Evolutionary conservation across 768 basidiomycete genomes (phyloP).

Genomic region (Pleurotus giganteus): DNA sequence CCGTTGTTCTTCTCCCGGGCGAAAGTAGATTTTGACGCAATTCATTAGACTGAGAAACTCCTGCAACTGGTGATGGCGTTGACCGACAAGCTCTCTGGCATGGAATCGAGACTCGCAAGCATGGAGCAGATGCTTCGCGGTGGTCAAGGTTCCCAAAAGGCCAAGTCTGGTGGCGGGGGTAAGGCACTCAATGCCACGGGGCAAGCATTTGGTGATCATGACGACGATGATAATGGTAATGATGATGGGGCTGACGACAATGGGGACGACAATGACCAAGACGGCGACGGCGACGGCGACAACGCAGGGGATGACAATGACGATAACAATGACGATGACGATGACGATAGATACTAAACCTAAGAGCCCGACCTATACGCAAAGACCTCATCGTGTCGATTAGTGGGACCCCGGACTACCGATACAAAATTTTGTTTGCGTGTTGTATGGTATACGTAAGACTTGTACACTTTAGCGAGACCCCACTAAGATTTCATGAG

Average conservation of each 20-base stretch:
- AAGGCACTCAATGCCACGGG: background rate
- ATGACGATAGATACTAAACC: conserved; percentile 1
- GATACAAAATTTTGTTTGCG: too few relatives aligned
- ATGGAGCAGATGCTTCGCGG: conserved; percentile 3
- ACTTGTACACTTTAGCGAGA: too few relatives aligned
- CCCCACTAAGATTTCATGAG: conserved; percentile 20
- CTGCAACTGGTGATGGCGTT: background rate
- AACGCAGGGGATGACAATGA: background rate
- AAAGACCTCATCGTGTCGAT: too few relatives aligned
- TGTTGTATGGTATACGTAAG: too few relatives aligned
- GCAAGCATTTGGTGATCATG: too few relatives aligned
- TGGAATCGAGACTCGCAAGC: conserved; percentile 2
- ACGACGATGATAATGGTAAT: too few relatives aligned
- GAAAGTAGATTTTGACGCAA: background rate
- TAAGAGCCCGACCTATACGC: too few relatives aligned
- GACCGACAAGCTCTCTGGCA: background rate
- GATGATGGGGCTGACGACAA: background rate
- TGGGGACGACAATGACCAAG: background rate
- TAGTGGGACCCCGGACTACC: too few relatives aligned
- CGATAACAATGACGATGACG: background rate
- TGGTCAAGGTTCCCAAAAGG: background rate
- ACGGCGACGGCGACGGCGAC: background rate
- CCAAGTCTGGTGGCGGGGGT: background rate
- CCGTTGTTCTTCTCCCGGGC: background rate
- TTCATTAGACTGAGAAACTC: conserved; percentile 1